Evolutionary conservation across 257 asterid species (phyloP).

Genomic region (Scutellaria minor): DNA sequence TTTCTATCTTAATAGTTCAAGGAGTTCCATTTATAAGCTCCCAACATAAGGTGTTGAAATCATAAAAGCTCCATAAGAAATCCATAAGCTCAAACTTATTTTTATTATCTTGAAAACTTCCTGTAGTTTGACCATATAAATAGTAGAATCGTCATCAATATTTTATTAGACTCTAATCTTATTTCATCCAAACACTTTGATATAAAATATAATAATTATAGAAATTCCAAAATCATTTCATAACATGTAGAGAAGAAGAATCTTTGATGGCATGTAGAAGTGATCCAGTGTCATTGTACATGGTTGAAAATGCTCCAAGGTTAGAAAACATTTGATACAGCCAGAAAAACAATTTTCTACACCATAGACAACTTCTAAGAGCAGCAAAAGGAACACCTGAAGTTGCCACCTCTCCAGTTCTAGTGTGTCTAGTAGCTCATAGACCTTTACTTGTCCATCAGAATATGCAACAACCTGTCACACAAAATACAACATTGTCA

Average conservation of each 20-base stretch:
- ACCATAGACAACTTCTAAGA: slow-evolving; percentile 4
- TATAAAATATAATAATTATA: neutral
- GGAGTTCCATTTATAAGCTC: neutral
- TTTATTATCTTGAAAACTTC: neutral
- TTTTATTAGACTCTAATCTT: neutral
- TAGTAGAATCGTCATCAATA: neutral
- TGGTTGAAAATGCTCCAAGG: slow-evolving; percentile 16
- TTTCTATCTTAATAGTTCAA: neutral
- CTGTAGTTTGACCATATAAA: neutral
- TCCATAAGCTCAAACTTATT: neutral
- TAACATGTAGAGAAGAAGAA: slow-evolving; percentile 11
- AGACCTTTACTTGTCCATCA: slow-evolving; percentile 79
- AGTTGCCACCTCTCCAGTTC: slow-evolving; percentile 93
- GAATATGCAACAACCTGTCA: slow-evolving; percentile 85
- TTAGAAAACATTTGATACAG: neutral
- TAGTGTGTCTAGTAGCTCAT: slow-evolving; percentile 80
- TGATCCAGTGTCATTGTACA: neutral
- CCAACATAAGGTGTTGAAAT: neutral
- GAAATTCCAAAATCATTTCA: slow-evolving; percentile 7
- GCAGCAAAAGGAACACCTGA: slow-evolving; percentile 65
- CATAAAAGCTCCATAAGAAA: neutral
- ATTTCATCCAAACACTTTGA: neutral
- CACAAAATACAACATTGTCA: slow-evolving; percentile 6
- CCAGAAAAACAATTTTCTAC: neutral
- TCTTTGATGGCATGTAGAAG: neutral